These are phyloP conservation scores for Hirsutella thompsonii DNA, from an alignment of 2,329 filamentous ascomycete genomes.

Conservation along the genomic window DNA sequence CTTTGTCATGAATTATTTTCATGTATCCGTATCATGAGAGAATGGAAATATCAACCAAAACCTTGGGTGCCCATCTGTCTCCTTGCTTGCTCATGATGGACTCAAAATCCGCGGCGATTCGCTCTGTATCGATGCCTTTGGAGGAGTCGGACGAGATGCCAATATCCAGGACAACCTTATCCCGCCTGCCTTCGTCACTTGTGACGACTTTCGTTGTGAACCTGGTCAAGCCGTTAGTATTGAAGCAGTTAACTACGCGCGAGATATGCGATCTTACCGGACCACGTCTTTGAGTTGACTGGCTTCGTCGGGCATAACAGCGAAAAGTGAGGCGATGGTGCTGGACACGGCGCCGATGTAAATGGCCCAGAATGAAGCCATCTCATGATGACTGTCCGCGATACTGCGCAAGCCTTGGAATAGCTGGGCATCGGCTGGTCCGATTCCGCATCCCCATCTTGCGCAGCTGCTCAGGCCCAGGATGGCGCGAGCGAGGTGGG, in stretches of 20 bases:
- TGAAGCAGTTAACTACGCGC: neutral
- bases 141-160: constrained; percentile 15
- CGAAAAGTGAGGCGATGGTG: constrained; percentile 27
- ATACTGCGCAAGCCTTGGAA: constrained; percentile 28
- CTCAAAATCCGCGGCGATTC: constrained; percentile 20
- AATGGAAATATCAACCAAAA: constrained; percentile 16
- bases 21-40: constrained; percentile 7
- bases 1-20: neutral
- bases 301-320: constrained; percentile 24
- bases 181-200: constrained; percentile 18
- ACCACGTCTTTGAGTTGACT: constrained; percentile 21
- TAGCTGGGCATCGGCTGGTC: constrained; percentile 31
- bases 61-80: constrained; percentile 18
- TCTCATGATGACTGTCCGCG: constrained; percentile 20
- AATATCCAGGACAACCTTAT: constrained; percentile 23
- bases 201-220: constrained; percentile 2
- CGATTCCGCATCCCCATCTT: constrained; percentile 56
- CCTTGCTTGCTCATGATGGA: constrained; percentile 18
- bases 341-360: constrained; percentile 37
- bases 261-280: constrained; percentile 21
- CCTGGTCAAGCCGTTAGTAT: constrained; percentile 3
- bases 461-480: constrained; percentile 61
- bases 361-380: constrained; percentile 37
- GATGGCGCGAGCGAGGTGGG: constrained; percentile 57
- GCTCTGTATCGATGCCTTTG: constrained; percentile 18